A percentile compares a stretch with the other conserved stretches of the same genome.
phyloP scores from a whole-genome alignment of 768 basidiomycete species.

The Panaeolus papilionaceus region DNA sequence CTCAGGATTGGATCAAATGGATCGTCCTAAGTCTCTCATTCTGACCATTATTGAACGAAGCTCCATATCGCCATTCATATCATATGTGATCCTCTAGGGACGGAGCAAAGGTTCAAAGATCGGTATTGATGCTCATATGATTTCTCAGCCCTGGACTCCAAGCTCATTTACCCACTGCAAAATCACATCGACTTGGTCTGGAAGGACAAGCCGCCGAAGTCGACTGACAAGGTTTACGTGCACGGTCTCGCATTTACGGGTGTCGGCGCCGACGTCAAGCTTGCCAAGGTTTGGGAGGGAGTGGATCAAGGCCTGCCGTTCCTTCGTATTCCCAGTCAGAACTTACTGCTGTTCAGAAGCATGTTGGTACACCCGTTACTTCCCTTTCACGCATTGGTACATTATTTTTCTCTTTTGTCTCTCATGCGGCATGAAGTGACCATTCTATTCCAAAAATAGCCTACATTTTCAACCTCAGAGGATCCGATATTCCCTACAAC shows the following conservation, averaged over 20 bases:
- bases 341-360: slow-evolving; percentile 65
- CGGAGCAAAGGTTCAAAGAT: slow-evolving; percentile 58
- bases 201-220: slow-evolving; percentile 77
- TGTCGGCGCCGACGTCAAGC: slow-evolving; percentile 68
- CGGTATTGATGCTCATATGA: slow-evolving; percentile 86
- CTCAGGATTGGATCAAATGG: slow-evolving; percentile 84
- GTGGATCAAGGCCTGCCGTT: slow-evolving; percentile 68
- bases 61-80: background rate
- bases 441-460: slow-evolving; percentile 48
- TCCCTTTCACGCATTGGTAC: slow-evolving; percentile 75
- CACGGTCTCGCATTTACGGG: slow-evolving; percentile 79
- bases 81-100: slow-evolving; percentile 25
- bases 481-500: slow-evolving; percentile 89
- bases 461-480: slow-evolving; percentile 88
- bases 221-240: slow-evolving; percentile 67
- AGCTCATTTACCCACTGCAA: slow-evolving; percentile 80
- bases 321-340: slow-evolving; percentile 67
- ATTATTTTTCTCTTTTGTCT: slow-evolving; percentile 27
- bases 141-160: slow-evolving; percentile 63
- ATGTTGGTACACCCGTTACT: slow-evolving; percentile 71
- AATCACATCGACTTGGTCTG: slow-evolving; percentile 87
- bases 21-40: slow-evolving; percentile 53
- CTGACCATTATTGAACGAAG: background rate
- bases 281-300: slow-evolving; percentile 70
- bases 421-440: slow-evolving; percentile 19